Conservation (phyloP, 129 eudicot genomes). For the Pseudognaphalium luteoalbum region DNA sequence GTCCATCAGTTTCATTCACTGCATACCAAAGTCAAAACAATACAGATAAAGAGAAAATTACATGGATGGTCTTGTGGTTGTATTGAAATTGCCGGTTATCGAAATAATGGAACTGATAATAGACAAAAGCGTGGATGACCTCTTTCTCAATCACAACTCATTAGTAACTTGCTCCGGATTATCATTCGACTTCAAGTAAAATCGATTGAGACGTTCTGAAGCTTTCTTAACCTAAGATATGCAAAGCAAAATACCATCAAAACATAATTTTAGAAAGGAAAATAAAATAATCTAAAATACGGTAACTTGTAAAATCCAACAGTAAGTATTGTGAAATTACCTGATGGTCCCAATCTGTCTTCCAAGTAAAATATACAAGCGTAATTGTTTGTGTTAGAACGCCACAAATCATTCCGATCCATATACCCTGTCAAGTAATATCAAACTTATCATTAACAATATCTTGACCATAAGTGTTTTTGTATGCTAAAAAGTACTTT, state of each 20-base stretch:
- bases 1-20: background rate
- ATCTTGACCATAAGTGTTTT: background rate
- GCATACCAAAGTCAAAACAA: background rate
- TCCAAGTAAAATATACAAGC: constrained; percentile 51
- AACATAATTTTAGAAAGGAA: background rate
- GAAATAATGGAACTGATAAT: background rate
- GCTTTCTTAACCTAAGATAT: constrained; percentile 38
- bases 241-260: background rate
- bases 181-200: constrained; percentile 38
- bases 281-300: background rate
- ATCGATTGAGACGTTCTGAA: constrained; percentile 42
- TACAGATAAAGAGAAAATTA: background rate
- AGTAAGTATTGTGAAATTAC: constrained; percentile 19
- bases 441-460: background rate
- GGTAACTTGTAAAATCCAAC: background rate
- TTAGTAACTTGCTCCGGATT: background rate
- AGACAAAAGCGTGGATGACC: background rate
- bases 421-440: constrained; percentile 53
- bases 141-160: background rate
- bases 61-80: too few species aligned
- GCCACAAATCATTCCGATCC: constrained; percentile 78
- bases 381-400: constrained; percentile 47
- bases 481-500: background rate
- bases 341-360: constrained; percentile 65
- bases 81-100: too few species aligned